Evolutionary conservation across 1,284 basidiomycete genomes (phyloP), one percentile per base, ranked within the genome.

Genomic region (Cerrena zonata): DNA sequence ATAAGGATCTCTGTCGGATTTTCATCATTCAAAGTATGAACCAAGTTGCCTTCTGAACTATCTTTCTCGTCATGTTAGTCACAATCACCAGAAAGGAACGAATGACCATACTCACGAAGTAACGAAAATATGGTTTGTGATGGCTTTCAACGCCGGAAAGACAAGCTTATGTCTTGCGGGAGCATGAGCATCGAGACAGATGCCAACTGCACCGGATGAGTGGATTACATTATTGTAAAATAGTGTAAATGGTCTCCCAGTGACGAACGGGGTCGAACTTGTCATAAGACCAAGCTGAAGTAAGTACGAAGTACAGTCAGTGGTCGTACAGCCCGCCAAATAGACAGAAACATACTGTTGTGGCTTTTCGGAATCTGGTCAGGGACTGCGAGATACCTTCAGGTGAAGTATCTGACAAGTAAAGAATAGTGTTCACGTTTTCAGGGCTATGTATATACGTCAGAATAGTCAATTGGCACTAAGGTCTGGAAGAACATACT

Each of bases 191-290:
- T 2, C 66, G 54, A 27, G 62, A 65, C 49, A 91, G 55, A 2
- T 53, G 0, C 90, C 91, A 2, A 94, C 79, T 0, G 88, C 84
- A 4, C 92, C 92, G 1, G 77, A 68, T 0, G 78, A 79, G 55
- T 78, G 67, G 21, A 90, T 76, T 2, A 73, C 61, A 25, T 71
- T 69, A 47, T 83, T 79, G 55, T 79, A 69, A 56, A 92, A 83
- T 2, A 94, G 69, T 0, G 91, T 94, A 45, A 86, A 80, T 1
- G 87, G 86, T 19, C 86, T 73, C 10, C 89, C 89, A 0, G 90
- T 94, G 19, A 91, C 72, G 65, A 94, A 94, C 0, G 91, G 91
- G 0, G 92, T 94, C 0, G 87, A 85, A 0, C 89, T 76, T 0
- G 84, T 85, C 12, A 88, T 65, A 19, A 92, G 72, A 13, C 89